Percentiles rank a stretch among this genome's conserved stretches.
Conservation (phyloP, 495 filamentous ascomycete genomes). For the Podospora fimiseda region DNA sequence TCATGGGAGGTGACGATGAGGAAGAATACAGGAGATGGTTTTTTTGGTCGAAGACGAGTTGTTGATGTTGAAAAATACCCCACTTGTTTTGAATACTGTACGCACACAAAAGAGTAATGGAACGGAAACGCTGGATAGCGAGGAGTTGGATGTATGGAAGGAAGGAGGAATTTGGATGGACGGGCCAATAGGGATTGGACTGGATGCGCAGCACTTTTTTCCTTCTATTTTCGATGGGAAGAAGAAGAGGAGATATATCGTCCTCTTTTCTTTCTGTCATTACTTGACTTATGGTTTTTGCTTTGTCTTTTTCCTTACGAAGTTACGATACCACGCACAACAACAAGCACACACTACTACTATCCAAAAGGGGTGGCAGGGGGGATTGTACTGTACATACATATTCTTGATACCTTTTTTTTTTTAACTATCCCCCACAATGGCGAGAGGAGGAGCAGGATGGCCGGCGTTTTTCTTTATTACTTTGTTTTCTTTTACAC, state of each 20-base stretch:
- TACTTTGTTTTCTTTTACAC: background rate
- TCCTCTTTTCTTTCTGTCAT: background rate
- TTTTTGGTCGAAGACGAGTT: no score
- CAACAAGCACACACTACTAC: background rate
- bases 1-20: conserved; percentile 8
- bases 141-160: background rate
- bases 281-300: background rate
- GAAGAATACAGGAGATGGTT: background rate
- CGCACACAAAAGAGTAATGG: no score
- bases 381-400: no score
- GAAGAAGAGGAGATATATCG: no score
- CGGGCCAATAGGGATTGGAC: no score
- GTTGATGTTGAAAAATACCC: no score
- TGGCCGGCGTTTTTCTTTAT: background rate
- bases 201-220: no score
- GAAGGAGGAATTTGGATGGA: no score
- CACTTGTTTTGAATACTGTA: background rate
- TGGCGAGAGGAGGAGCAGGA: background rate
- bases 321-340: background rate
- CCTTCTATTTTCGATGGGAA: no score
- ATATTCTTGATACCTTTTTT: background rate
- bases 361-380: background rate
- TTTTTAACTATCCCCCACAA: no score
- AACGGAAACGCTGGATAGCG: no score
- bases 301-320: background rate